Base-by-base conservation (phyloP, 208 protist species). In the Crithidia expoeki region DNA sequence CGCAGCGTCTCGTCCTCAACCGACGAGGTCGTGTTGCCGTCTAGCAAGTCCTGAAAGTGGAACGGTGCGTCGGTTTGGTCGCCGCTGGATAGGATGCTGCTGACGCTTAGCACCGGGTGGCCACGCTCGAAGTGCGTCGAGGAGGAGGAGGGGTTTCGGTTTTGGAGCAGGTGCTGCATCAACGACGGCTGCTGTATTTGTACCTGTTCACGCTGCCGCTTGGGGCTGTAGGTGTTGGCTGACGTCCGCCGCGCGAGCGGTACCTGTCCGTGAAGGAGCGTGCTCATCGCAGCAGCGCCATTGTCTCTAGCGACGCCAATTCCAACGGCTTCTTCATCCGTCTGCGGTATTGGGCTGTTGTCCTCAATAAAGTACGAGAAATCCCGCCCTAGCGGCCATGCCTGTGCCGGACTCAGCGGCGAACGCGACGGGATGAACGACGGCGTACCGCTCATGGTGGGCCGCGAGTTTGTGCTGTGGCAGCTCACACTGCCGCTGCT, bases 41-140 rank as follows among this genome's bases (percentile, higher is more conserved):
- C 64, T 6, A 70, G 59, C 16, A 77, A n/a, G 27, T 61, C 64
- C 12, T 67, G 57, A 23, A 72, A 77, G 42, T 50, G 36, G 27
- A 72, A 61, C 14, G 72, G 72, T 1, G 72, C 72, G 23, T 77
- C 72, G 25, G 64, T 67, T 36, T 16, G 47, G 25, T 51, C 62
- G 38, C 72, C 68, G n/a, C 34, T 50, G 32, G 72, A 72, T 25
- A 67, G 46, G 25, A 44, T 51, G 17, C 72, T 77, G 14, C 49
- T 33, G 4, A 30, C 14, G 47, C 61, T 56, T 47, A 34, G n/a
- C 33, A 47, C 47, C 27, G 47, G 33, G n/a, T 38, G 47, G 2
- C 4, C 64, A 61, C 14, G 59, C 38, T 77, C 64, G 16, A 36
- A 21, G 49, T 68, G 38, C 12, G 49, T 9, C 10, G 25, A 47